Evolutionary conservation across 2,329 filamentous ascomycete genomes (phyloP).

Genomic region (Chaetomium globosum): DNA sequence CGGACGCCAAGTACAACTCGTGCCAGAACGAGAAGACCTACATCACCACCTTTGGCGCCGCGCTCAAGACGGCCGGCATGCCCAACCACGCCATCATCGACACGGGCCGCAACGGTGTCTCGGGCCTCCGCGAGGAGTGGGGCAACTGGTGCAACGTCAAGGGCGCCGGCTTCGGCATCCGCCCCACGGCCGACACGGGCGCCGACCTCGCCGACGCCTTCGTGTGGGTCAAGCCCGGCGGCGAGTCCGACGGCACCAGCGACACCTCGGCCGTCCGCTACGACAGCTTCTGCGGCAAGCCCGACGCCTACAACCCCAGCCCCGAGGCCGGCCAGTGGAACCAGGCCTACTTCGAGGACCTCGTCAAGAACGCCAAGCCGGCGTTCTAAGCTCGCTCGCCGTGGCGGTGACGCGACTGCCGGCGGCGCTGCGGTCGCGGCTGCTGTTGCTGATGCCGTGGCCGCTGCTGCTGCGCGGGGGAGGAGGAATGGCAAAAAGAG

Average conservation of each 20-base stretch:
- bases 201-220: constrained; percentile 62
- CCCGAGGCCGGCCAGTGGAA: constrained; percentile 50
- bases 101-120: constrained; percentile 47
- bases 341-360: constrained; percentile 50
- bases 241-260: constrained; percentile 52
- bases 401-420: too few species aligned
- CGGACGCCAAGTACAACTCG: constrained; percentile 47
- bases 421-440: not conserved
- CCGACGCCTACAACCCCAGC: constrained; percentile 46
- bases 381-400: constrained; percentile 35
- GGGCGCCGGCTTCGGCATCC: constrained; percentile 62
- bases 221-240: constrained; percentile 68
- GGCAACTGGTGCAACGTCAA: constrained; percentile 58
- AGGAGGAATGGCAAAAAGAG: constrained; percentile 4
- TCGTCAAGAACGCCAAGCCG: constrained; percentile 48
- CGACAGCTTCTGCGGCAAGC: constrained; percentile 46
- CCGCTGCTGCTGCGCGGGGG: not conserved
- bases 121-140: constrained; percentile 49
- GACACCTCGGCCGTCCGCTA: constrained; percentile 43
- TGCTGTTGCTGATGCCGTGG: not conserved
- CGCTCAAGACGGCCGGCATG: constrained; percentile 46
- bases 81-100: constrained; percentile 50
- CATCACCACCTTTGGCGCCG: constrained; percentile 46
- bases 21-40: constrained; percentile 50
- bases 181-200: constrained; percentile 60